phyloP scores from a whole-genome alignment of 306 rosid genomes.

The Luffa aegyptiaca region DNA sequence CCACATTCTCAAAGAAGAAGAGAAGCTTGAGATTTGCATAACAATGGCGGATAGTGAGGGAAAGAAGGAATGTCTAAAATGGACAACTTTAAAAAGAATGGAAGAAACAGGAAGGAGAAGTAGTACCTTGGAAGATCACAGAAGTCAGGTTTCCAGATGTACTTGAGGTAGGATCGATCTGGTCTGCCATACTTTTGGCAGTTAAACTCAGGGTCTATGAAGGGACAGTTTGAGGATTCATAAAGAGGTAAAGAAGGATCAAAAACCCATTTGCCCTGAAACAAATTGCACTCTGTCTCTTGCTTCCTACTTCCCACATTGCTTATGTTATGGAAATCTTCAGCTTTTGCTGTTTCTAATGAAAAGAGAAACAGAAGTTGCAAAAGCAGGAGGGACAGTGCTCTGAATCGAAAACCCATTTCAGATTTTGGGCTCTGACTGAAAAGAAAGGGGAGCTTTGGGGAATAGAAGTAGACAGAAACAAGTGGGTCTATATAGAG shows the following conservation, averaged over 20 bases:
- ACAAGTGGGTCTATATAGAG: slow-evolving; percentile 6
- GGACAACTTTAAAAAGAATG: background rate
- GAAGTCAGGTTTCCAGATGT: slow-evolving; percentile 12
- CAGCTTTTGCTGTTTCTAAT: background rate
- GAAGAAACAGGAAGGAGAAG: background rate
- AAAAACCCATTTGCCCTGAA: slow-evolving; percentile 11
- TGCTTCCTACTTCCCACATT: background rate
- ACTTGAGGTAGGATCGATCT: slow-evolving; percentile 10
- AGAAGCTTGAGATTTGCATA: background rate
- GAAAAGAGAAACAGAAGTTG: background rate
- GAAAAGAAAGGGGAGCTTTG: background rate
- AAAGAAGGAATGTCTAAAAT: background rate
- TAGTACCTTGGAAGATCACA: slow-evolving; percentile 12
- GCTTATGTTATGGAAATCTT: background rate
- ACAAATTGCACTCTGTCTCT: background rate
- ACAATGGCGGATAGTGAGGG: background rate
- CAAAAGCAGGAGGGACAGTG: background rate
- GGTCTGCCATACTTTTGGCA: slow-evolving; percentile 16
- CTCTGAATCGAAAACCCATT: background rate
- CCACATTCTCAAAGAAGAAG: background rate
- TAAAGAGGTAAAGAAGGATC: slow-evolving; percentile 13
- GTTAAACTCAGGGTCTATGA: slow-evolving; percentile 13
- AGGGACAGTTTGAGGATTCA: slow-evolving; percentile 9
- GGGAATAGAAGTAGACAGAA: background rate
- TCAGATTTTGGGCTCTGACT: slow-evolving; percentile 14